These are phyloP conservation scores for Entomortierella beljakovae DNA, from an alignment of 192 early-diverging fungal species.

Conservation along the genomic window DNA sequence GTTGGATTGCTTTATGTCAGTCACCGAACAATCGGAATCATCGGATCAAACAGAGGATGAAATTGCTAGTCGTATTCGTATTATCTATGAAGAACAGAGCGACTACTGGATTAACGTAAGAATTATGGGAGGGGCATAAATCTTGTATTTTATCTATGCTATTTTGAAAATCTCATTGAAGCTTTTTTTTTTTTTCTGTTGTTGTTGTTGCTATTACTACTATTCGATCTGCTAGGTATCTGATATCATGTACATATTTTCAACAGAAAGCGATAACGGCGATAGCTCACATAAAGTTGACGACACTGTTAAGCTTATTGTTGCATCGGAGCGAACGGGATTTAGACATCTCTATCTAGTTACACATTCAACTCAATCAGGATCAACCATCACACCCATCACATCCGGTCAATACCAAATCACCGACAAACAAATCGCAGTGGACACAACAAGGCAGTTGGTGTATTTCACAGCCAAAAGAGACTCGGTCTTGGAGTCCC, in stretches of 20 bases:
- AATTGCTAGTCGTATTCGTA: constrained; percentile 38
- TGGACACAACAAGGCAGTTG: constrained; percentile 61
- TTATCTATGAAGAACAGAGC: constrained; percentile 65
- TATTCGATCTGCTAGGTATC: constrained; percentile 17
- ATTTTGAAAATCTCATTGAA: too few species aligned
- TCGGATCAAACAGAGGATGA: constrained; percentile 28
- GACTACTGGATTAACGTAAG: constrained; percentile 72
- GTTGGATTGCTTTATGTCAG: constrained; percentile 59
- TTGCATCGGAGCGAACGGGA: constrained; percentile 69
- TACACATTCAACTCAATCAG: constrained; percentile 28
- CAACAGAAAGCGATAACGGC: background rate
- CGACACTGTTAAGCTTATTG: constrained; percentile 56
- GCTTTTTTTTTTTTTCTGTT: background rate
- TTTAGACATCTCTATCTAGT: constrained; percentile 71
- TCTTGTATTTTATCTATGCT: background rate
- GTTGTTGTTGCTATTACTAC: background rate
- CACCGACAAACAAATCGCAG: constrained; percentile 65
- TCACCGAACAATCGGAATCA: constrained; percentile 52
- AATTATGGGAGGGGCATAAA: background rate
- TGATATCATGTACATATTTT: constrained; percentile 42
- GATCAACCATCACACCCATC: constrained; percentile 48
- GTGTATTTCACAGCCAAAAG: constrained; percentile 72
- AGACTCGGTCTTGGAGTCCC: constrained; percentile 68
- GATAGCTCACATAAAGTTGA: background rate
- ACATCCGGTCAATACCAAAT: constrained; percentile 71